Evolutionary conservation across 2,329 filamentous ascomycete species (phyloP).

Genomic region (Cladosporium sp.): DNA sequence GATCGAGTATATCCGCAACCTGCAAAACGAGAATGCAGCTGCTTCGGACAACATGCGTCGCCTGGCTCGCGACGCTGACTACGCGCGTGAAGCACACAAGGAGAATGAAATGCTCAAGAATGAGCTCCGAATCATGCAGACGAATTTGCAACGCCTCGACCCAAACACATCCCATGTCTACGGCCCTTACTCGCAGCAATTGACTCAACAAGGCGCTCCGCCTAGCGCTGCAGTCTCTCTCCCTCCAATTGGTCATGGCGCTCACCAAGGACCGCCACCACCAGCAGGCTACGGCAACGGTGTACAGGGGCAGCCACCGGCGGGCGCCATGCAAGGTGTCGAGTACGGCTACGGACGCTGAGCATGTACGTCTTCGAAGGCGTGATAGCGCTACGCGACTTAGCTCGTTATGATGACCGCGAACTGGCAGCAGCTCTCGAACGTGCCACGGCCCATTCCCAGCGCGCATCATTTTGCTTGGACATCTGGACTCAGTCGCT

Average conservation of each 20-base stretch:
- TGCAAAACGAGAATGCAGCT: constrained; percentile 38
- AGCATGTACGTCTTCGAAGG: background rate
- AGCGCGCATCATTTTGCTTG: background rate
- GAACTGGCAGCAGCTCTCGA: background rate
- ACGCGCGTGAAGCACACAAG: constrained; percentile 47
- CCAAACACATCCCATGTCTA: constrained; percentile 51
- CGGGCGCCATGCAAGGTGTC: constrained; percentile 52
- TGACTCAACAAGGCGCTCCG: constrained; percentile 43
- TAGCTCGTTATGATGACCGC: background rate
- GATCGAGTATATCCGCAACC: constrained; percentile 52
- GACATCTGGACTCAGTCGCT: background rate
- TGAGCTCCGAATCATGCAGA: constrained; percentile 50
- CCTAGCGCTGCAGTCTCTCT: constrained; percentile 37
- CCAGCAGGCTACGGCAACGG: constrained; percentile 37
- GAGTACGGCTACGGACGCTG: constrained; percentile 42
- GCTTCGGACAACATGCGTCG: constrained; percentile 45
- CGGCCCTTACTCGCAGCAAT: constrained; percentile 47
- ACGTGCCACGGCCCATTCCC: background rate
- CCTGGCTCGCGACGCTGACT: constrained; percentile 48
- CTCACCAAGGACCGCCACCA: constrained; percentile 22
- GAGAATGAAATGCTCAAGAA: constrained; percentile 52
- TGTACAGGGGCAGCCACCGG: constrained; percentile 37
- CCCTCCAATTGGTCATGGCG: constrained; percentile 37
- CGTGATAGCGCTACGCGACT: background rate
- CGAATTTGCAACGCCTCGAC: constrained; percentile 49